phyloP scores from a whole-genome alignment of 768 basidiomycete genomes.

The Calocera cornea region DNA sequence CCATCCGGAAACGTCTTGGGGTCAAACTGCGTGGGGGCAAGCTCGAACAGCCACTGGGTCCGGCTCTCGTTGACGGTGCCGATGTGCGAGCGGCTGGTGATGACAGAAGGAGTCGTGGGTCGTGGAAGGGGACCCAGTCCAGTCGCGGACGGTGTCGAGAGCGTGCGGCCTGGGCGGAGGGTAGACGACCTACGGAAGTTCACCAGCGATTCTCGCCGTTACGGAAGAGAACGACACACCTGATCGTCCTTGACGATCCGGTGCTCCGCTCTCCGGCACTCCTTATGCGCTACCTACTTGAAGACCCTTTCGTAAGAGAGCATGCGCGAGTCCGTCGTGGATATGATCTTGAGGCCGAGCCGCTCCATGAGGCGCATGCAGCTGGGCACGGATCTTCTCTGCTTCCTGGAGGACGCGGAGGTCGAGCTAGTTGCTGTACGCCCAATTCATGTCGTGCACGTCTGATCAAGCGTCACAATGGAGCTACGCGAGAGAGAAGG shows the following conservation, averaged over 20 bases:
- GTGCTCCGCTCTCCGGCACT: slow-evolving; percentile 28
- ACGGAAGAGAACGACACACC: slow-evolving; percentile 29
- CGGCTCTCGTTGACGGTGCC: slow-evolving; percentile 78
- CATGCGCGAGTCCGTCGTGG: slow-evolving; percentile 26
- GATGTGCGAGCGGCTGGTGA: slow-evolving; percentile 79
- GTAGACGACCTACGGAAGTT: slow-evolving; percentile 38
- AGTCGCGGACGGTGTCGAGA: slow-evolving; percentile 68
- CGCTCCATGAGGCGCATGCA: slow-evolving; percentile 27
- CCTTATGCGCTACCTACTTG: slow-evolving; percentile 30
- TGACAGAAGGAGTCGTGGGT: no score
- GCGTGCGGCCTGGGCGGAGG: slow-evolving; percentile 78
- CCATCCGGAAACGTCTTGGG: slow-evolving; percentile 47
- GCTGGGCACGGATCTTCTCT: slow-evolving; percentile 28
- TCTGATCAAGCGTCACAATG: slow-evolving; percentile 11
- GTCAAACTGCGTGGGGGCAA: slow-evolving; percentile 57
- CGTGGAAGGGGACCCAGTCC: slow-evolving; percentile 90
- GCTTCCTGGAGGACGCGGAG: slow-evolving; percentile 26
- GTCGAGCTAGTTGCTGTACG: slow-evolving; percentile 29
- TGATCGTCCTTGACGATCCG: slow-evolving; percentile 92
- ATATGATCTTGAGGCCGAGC: slow-evolving; percentile 25
- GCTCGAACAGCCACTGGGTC: slow-evolving; percentile 67
- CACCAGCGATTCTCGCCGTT: slow-evolving; percentile 13
- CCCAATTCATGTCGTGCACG: slow-evolving; percentile 27
- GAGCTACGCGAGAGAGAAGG: not conserved
- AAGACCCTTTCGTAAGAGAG: slow-evolving; percentile 29